Evolutionary conservation across 345 rosid genomes (phyloP).

Genomic region (Stellera chamaejasme): DNA sequence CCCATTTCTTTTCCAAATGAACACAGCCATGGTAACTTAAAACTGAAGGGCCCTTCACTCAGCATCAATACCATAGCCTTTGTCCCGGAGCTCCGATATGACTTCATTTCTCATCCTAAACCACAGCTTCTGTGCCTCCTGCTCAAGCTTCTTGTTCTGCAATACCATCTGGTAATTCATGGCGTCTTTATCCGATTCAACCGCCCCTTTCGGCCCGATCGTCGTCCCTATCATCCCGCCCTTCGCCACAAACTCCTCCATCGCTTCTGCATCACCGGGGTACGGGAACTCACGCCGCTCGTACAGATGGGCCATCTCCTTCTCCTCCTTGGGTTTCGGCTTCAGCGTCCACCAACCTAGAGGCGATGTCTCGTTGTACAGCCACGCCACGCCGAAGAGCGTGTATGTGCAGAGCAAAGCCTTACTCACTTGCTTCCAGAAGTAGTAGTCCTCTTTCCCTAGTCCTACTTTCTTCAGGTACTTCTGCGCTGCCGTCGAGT

Average conservation of each 20-base stretch:
- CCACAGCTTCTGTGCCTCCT: conserved; percentile 76
- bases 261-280: conserved; percentile 80
- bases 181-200: conserved; percentile 45
- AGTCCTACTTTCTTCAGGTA: conserved; percentile 60
- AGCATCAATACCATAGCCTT: conserved; percentile 47
- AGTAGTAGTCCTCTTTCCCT: conserved; percentile 57
- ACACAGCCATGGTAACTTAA: no score
- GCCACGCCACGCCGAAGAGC: conserved; percentile 56
- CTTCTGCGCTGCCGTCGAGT: conserved; percentile 43
- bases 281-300: conserved; percentile 77
- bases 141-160: conserved; percentile 69
- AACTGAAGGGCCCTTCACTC: conserved; percentile 23
- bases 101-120: conserved; percentile 88
- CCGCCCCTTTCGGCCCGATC: conserved; percentile 61
- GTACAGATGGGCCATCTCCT: conserved; percentile 63
- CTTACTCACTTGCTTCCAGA: conserved; percentile 83
- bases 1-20: no score
- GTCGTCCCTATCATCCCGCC: conserved; percentile 78
- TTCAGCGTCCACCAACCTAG: conserved; percentile 91
- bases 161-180: conserved; percentile 46
- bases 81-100: conserved; percentile 68
- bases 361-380: conserved; percentile 76
- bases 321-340: conserved; percentile 82
- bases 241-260: conserved; percentile 78
- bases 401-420: conserved; percentile 69